Base-by-base conservation (phyloP, 2,329 filamentous ascomycete genomes). In the Westerdykella aurantiaca region DNA sequence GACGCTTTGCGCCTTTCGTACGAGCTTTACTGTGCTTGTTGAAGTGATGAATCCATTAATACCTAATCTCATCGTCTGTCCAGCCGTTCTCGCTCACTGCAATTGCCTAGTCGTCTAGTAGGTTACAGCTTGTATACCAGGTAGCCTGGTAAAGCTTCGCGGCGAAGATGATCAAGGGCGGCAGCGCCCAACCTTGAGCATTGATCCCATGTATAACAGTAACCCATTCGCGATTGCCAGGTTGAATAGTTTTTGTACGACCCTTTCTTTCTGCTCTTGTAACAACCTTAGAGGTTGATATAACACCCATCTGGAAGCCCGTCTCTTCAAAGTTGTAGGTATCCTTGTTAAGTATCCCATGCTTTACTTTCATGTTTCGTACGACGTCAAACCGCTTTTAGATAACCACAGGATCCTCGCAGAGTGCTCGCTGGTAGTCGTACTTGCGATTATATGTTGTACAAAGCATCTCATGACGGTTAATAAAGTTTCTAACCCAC, bases 1-100 rank as follows among this genome's bases (percentile, higher is more conserved):
- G 51, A n/a, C 56, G 46, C 55, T 66, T 61, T 37, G 14, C 38
- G 9, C 66, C 56, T 25, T 49, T 52, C 40, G 34, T 48, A 29
- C 47, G 47, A 18, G 34, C 31, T 42, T 47, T 55, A 44, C 51
- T 65, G 43, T 63, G 47, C 43, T 21, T 21, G 18, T 21, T 21
- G 18, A 21, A 21, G 18, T 21, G 18, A 3, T 44, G 37, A 17
- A 44, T 40, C 42, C 38, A 44, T 25, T 44, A 34, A 31, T n/a
- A 43, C 16, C 40, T 34, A 43, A 46, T 38, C 40, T 46, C 11
- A 46, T 42, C 14, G 34, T 38, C 34, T 29, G 41, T 42, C 41
- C 34, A 42, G n/a, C 41, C 34, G 14, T 42, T 46, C n/a, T 46
- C 22, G 31, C 40, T 43, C 7, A 46, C 40, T 16, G 39, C n/a